Percentiles rank a stretch among this genome's conserved stretches.
Conservation (phyloP, 2,329 filamentous ascomycete species). For the Exserohilum rostratum region DNA sequence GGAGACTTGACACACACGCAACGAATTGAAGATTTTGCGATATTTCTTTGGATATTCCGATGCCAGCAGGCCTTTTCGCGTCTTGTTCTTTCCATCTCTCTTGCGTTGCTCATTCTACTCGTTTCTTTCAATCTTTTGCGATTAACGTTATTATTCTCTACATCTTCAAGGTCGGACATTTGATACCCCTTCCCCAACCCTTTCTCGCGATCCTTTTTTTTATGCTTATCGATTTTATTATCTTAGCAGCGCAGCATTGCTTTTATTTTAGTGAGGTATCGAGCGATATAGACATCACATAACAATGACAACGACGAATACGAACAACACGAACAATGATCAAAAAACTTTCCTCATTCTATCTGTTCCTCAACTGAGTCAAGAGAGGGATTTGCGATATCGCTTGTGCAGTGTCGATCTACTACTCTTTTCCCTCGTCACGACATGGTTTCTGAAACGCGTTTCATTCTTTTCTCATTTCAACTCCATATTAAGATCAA, state of each 20-base stretch:
- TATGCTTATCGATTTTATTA: neutral
- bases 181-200: slow-evolving; percentile 38
- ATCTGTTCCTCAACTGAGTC: too few relatives aligned
- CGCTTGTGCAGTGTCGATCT: too few relatives aligned
- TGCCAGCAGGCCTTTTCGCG: too few relatives aligned
- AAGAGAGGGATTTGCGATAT: too few relatives aligned
- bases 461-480: too few relatives aligned
- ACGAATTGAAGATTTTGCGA: neutral
- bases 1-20: neutral
- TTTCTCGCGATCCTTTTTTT: slow-evolving; percentile 8
- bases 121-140: slow-evolving; percentile 6
- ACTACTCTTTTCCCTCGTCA: too few relatives aligned
- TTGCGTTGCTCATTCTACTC: neutral
- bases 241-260: neutral
- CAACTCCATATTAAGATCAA: too few relatives aligned
- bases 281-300: neutral
- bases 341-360: too few relatives aligned
- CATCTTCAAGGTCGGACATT: slow-evolving; percentile 32
- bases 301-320: too few relatives aligned
- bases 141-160: neutral
- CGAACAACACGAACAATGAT: too few relatives aligned
- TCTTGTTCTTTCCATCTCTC: neutral
- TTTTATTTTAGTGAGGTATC: neutral
- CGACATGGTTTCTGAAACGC: too few relatives aligned
- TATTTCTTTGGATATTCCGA: too few relatives aligned